These are phyloP conservation scores for Leccinum barrowsii DNA, from an alignment of 768 basidiomycete genomes.

Conservation along the genomic window DNA sequence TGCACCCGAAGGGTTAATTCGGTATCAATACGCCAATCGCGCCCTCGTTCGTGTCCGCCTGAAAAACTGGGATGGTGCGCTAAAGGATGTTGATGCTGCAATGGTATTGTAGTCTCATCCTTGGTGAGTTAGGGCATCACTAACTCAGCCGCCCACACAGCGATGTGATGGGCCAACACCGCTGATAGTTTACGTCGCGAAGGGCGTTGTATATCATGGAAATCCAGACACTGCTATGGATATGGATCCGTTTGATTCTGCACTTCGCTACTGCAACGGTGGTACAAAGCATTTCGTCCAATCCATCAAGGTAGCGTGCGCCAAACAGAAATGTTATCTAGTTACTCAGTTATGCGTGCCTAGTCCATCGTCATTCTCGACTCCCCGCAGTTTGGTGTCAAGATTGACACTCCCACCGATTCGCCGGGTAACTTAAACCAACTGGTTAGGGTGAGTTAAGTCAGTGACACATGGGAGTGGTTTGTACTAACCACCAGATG, in stretches of 20 bases:
- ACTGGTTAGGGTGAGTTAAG: neutral
- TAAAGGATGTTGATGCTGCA: constrained; percentile 1
- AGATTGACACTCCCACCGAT: neutral
- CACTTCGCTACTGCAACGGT: neutral
- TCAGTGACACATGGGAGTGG: neutral
- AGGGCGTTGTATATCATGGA: neutral
- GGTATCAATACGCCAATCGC: constrained; percentile 12
- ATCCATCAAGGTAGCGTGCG: constrained; percentile 6
- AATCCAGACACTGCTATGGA: neutral
- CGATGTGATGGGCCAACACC: neutral
- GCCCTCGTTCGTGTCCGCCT: constrained; percentile 12
- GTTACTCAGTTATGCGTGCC: neutral
- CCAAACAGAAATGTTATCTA: too few species aligned
- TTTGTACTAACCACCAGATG: neutral
- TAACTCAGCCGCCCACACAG: neutral
- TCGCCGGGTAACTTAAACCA: neutral
- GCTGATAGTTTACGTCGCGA: constrained; percentile 4
- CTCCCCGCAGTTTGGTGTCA: neutral
- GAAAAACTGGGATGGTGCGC: constrained; percentile 3
- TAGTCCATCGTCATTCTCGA: constrained; percentile 9
- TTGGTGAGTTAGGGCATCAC: neutral
- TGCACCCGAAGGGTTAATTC: neutral
- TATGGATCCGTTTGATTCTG: neutral
- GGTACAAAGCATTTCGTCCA: constrained; percentile 1
- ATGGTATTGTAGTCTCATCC: constrained; percentile 1